Evolutionary conservation across 1,139 yeast genomes (phyloP), one percentile per base, ranked within the genome.

Genomic region (Ashbya aceris): DNA sequence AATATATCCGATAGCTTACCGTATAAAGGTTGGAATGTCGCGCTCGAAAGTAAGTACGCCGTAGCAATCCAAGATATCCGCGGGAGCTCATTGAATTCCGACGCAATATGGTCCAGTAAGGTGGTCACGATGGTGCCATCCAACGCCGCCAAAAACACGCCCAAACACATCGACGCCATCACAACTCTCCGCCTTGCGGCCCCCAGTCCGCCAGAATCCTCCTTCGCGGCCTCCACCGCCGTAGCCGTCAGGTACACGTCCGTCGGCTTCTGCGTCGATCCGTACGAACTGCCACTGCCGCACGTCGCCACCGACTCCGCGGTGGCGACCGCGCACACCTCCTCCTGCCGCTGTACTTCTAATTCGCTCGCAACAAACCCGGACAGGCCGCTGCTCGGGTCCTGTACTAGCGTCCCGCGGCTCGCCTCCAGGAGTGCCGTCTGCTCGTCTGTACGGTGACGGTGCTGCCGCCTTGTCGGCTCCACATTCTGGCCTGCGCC

Each of bases 1-100:
- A 81, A 85, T 36, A 86, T 83, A 54, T 86, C 96, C 3, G 93
- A 80, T 29, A 87, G 62, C 56, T 85, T 86, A 20, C 96, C 96
- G 52, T 80, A 85, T 20, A 87, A 63, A 1, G 96, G 96, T 61
- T 78, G 84, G 51, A 77, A 74, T 2, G 81, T 77, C 1, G 81
- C 73, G 44, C 76, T 73, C 5, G 83, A 70, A n/a, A 78, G 60
- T 38, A 78, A 58, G 52, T 77, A 78, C 0, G 80, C 70, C 0
- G 81, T 74, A 3, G 80, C 83, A 28, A 77, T 71, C 79, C 81
- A 76, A 5, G 79, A 68, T 36, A 75, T 66, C 40, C 70, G 65
- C 11, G 74, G 71, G 33, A 77, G 59, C 23, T 73, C 77, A 39
- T 76, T 63, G 46, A 79, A 68, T 44, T 78, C 84, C 2, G 79